These are phyloP conservation scores for Agrocybe pediades DNA, from an alignment of 768 basidiomycete genomes.

Conservation along the genomic window DNA sequence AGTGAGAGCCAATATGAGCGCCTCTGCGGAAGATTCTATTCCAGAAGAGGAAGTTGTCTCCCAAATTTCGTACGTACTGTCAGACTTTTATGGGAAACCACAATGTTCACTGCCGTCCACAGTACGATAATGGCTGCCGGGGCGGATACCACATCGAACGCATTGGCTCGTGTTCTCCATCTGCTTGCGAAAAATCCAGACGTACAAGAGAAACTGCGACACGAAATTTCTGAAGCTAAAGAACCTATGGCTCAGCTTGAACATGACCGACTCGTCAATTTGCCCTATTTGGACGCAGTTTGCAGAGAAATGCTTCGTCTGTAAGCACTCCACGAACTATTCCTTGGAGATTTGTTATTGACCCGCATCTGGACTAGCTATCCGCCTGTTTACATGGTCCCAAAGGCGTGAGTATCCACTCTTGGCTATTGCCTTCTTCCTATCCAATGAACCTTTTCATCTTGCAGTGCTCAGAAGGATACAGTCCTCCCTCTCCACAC, in stretches of 20 bases:
- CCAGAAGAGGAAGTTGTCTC: slow-evolving; percentile 34
- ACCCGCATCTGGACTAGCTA: neutral
- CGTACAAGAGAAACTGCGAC: slow-evolving; percentile 35
- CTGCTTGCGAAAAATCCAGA: slow-evolving; percentile 31
- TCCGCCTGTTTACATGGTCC: neutral
- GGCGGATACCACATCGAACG: slow-evolving; percentile 45
- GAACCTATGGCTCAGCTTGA: slow-evolving; percentile 26
- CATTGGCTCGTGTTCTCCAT: slow-evolving; percentile 36
- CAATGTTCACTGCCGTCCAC: neutral
- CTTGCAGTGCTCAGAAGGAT: slow-evolving; percentile 28
- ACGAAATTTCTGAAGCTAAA: slow-evolving; percentile 30
- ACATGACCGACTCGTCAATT: slow-evolving; percentile 38
- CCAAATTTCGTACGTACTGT: slow-evolving; percentile 26
- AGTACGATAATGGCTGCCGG: slow-evolving; percentile 37
- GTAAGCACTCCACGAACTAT: slow-evolving; percentile 20
- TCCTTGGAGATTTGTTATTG: neutral
- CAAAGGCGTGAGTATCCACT: neutral
- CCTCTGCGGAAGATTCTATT: slow-evolving; percentile 30
- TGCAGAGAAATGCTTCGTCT: slow-evolving; percentile 42
- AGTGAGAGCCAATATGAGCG: slow-evolving; percentile 39
- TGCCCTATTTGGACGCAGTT: slow-evolving; percentile 40
- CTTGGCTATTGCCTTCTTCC: neutral
- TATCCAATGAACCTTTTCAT: slow-evolving; percentile 20
- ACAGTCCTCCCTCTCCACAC: slow-evolving; percentile 28
- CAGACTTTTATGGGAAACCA: neutral